Percentiles rank a stretch among this genome's conserved stretches.
Conservation (phyloP, 208 protist species). For the Herpetomonas tarakana region DNA sequence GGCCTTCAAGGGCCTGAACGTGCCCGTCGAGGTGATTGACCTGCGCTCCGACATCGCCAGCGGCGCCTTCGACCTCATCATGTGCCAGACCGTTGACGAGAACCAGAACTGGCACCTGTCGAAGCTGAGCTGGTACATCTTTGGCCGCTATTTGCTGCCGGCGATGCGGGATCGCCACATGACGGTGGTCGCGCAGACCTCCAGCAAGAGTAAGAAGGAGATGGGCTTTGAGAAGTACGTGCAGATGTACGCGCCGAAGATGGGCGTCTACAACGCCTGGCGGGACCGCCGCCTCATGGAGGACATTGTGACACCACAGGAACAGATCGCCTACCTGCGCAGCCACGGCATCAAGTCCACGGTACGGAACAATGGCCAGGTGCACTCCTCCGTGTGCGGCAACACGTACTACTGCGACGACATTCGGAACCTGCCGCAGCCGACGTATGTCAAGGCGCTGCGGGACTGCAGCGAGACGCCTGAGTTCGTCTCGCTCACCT, state of each 20-base stretch:
- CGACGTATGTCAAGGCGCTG: constrained; percentile 56
- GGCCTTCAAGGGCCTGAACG: constrained; percentile 65
- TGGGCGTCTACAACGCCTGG: constrained; percentile 92
- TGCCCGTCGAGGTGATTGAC: constrained; percentile 86
- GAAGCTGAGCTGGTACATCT: constrained; percentile 84
- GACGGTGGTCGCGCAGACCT: constrained; percentile 88
- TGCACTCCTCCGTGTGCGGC: constrained; percentile 87
- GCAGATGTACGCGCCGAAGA: constrained; percentile 71
- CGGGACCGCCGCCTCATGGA: constrained; percentile 79
- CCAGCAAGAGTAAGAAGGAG: constrained; percentile 81
- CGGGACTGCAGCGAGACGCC: constrained; percentile 59
- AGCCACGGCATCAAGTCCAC: constrained; percentile 73
- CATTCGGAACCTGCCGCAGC: constrained; percentile 43
- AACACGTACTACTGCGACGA: constrained; percentile 78
- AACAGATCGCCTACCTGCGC: constrained; percentile 78
- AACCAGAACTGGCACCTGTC: constrained; percentile 88
- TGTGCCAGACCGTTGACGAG: constrained; percentile 77
- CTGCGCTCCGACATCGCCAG: constrained; percentile 84
- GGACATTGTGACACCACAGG: constrained; percentile 66
- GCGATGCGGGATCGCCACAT: constrained; percentile 76
- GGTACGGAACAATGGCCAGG: constrained; percentile 34
- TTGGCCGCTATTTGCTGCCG: constrained; percentile 63
- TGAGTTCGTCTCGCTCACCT: constrained; percentile 86
- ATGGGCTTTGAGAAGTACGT: constrained; percentile 89
- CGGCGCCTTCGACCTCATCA: constrained; percentile 85